Base-by-base conservation (phyloP, 257 asterid genomes). In the Petrea volubilis region DNA sequence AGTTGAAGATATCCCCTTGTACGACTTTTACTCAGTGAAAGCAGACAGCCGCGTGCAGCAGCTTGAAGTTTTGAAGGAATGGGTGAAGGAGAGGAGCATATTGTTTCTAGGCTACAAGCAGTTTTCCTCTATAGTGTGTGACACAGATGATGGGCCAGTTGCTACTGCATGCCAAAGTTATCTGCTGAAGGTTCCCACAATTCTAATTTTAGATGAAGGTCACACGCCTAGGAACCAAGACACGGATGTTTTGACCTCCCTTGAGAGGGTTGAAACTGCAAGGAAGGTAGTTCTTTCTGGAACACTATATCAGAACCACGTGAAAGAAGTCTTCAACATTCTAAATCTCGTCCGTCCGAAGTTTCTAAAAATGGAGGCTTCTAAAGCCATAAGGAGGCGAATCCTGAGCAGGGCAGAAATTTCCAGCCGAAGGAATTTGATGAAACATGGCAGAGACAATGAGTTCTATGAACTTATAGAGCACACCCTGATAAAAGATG, bases 211-310 rank as follows among this genome's bases (percentile, higher is more conserved):
- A 72, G 99, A 95, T 58, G 99, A 95, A 83, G 99, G 99, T 3
- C 99, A 95, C 80, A 92, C 97, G 0, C 98, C 99, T 3, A 74
- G 98, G 64, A 95, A 95, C 77, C 92, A 84, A 74, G 98, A 92
- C 53, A 95, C 99, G 4, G 97, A 92, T 78, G 84, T 95, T 43
- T 68, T 95, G 82, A 92, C 92, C 15, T 92, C 97, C 53, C 95
- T 95, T 36, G 96, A 92, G 81, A 90, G 91, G 84, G 89, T 95
- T 6, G 89, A 88, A 83, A 92, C 98, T 25, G 68, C 86, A 47
- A 80, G 97, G 67, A 92, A 95, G 75, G 97, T 95, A 52, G 99
- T 95, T 60, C 96, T 95, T 2, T 95, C 99, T 15, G 99, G 99
- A 40, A 95, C 99, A 1, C 85, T 95, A 6, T 95, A 90, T 74